These are phyloP conservation scores for Talaromyces verruculosus DNA, from an alignment of 2,329 filamentous ascomycete genomes.

Conservation along the genomic window DNA sequence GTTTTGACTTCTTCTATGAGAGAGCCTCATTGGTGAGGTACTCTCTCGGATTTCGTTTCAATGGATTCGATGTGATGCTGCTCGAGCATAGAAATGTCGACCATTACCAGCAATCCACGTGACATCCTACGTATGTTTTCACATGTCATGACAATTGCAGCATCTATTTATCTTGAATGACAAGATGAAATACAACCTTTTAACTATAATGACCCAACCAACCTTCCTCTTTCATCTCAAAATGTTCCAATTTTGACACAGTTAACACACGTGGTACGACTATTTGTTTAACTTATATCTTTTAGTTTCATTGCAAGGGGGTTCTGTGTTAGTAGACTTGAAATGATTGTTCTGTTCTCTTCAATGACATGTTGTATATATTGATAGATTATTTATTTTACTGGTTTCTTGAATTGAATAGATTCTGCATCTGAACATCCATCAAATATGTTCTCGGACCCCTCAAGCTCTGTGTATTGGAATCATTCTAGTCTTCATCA, in stretches of 20 bases:
- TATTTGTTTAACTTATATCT: background rate
- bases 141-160: background rate
- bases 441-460: background rate
- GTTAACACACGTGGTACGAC: background rate
- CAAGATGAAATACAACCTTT: background rate
- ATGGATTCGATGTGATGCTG: background rate
- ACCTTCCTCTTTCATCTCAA: background rate
- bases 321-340: conserved; percentile 12
- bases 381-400: conserved; percentile 6
- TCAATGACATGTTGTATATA: conserved; percentile 4
- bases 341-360: background rate
- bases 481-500: conserved; percentile 3
- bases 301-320: background rate
- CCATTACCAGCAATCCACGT: background rate
- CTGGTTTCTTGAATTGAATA: background rate
- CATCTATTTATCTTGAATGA: background rate
- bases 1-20: background rate
- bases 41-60: background rate
- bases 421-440: background rate
- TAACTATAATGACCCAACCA: conserved; percentile 2
- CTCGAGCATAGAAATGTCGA: background rate
- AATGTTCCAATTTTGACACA: background rate
- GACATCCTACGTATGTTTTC: background rate
- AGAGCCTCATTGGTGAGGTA: background rate
- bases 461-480: background rate